Conservation (phyloP, 2,329 filamentous ascomycete species). For the Colletotrichum magnum region DNA sequence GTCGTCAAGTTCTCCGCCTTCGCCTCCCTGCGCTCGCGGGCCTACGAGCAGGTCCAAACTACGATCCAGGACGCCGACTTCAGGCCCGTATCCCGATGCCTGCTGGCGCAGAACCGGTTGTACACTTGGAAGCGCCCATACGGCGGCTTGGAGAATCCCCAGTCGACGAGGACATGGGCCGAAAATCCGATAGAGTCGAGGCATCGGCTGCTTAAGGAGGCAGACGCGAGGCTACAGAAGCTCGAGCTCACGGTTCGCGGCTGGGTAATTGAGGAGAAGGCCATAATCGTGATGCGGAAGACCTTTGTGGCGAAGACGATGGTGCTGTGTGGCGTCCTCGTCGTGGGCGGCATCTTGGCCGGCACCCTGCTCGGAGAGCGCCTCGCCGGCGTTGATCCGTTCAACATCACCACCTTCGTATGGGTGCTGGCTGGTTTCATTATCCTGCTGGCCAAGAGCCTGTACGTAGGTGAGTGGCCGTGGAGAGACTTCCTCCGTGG, state of each 20-base stretch:
- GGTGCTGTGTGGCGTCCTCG: accelerated
- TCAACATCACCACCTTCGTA: constrained; percentile 46
- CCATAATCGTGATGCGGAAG: neutral
- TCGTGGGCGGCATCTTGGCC: neutral
- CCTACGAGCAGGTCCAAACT: neutral
- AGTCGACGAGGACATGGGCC: neutral
- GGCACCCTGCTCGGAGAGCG: neutral
- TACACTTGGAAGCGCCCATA: neutral
- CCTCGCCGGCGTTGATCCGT: constrained; percentile 48
- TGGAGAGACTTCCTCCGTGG: constrained; percentile 49
- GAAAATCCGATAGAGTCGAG: neutral
- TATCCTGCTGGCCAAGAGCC: constrained; percentile 45
- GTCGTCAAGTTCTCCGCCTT: neutral
- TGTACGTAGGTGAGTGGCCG: constrained; percentile 45
- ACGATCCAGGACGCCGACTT: neutral
- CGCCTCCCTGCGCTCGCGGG: neutral
- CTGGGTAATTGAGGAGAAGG: neutral
- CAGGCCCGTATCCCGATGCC: neutral
- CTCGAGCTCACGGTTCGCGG: neutral
- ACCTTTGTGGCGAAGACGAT: accelerated
- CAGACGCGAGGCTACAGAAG: neutral
- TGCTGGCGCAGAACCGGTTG: neutral
- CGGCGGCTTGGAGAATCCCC: neutral
- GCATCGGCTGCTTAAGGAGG: neutral
- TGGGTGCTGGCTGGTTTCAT: constrained; percentile 47